These are phyloP conservation scores for Volutella citrinella DNA, from an alignment of 2,329 filamentous ascomycete species.

Conservation along the genomic window DNA sequence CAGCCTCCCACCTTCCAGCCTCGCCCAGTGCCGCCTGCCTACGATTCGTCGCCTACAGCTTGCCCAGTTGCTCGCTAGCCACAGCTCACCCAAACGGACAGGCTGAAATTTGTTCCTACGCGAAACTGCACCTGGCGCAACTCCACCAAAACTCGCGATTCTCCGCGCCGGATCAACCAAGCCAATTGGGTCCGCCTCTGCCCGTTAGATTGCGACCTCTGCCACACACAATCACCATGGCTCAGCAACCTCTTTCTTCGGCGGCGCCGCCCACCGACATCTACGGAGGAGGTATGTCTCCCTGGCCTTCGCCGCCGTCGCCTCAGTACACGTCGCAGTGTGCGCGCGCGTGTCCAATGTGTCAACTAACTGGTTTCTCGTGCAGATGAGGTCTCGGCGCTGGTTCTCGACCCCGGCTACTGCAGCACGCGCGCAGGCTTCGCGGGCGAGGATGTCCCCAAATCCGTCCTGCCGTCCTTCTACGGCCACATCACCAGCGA, in stretches of 20 bases:
- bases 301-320: slow-evolving; percentile 16
- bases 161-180: slow-evolving; percentile 25
- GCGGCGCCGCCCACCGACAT: slow-evolving; percentile 59
- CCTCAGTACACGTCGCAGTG: slow-evolving; percentile 11
- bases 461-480: slow-evolving; percentile 86
- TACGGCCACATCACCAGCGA: slow-evolving; percentile 64
- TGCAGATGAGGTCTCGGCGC: slow-evolving; percentile 91
- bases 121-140: slow-evolving; percentile 24
- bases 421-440: slow-evolving; percentile 90
- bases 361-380: slow-evolving; percentile 17
- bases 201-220: slow-evolving; percentile 6
- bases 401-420: slow-evolving; percentile 94
- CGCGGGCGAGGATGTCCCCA: slow-evolving; percentile 95
- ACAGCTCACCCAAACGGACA: too few species aligned
- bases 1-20: too few species aligned
- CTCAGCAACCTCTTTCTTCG: slow-evolving; percentile 54
- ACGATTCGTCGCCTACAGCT: too few species aligned
- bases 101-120: slow-evolving; percentile 34
- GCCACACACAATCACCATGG: slow-evolving; percentile 39
- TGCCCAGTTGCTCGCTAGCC: too few species aligned
- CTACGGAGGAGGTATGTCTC: slow-evolving; percentile 57
- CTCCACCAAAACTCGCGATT: slow-evolving; percentile 23
- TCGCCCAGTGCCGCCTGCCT: too few species aligned
- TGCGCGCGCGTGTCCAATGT: too few species aligned
- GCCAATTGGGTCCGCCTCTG: slow-evolving; percentile 24